A percentile compares a stretch with the other conserved stretches of the same genome.
Conservation (phyloP, 2,329 filamentous ascomycete genomes). For the Falciphora oryzae region DNA sequence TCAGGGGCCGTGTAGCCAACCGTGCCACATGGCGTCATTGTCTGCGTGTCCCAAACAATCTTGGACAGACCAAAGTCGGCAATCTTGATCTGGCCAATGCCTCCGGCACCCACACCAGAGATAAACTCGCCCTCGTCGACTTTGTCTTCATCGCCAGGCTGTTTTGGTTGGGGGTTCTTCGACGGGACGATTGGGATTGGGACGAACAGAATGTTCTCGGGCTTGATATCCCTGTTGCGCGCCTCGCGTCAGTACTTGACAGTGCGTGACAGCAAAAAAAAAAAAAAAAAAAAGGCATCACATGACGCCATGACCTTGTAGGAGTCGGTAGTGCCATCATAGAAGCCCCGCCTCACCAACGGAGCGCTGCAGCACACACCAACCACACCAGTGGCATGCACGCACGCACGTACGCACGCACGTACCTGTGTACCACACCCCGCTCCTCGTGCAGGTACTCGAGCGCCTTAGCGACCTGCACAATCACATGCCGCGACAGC, state of each 20-base stretch:
- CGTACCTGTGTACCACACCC: slow-evolving; percentile 94
- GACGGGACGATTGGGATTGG: slow-evolving; percentile 77
- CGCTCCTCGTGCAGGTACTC: slow-evolving; percentile 92
- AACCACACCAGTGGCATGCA: slow-evolving; percentile 5
- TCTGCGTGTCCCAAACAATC: slow-evolving; percentile 96
- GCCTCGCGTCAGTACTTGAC: not conserved
- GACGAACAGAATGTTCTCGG: slow-evolving; percentile 92
- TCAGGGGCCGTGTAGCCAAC: slow-evolving; percentile 97
- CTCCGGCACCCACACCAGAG: slow-evolving; percentile 72
- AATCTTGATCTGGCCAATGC: slow-evolving; percentile 94
- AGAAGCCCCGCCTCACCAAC: not conserved
- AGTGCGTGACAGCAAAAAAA: too few relatives aligned
- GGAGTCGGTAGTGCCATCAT: too few relatives aligned
- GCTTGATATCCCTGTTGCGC: slow-evolving; percentile 83
- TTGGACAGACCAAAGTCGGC: slow-evolving; percentile 97
- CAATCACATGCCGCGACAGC: slow-evolving; percentile 87
- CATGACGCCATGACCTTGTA: too few relatives aligned
- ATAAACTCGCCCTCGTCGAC: slow-evolving; percentile 93
- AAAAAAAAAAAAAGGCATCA: too few relatives aligned
- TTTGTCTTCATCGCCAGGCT: slow-evolving; percentile 93
- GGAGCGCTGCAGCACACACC: not conserved
- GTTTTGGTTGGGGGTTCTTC: slow-evolving; percentile 71
- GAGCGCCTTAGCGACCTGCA: slow-evolving; percentile 89
- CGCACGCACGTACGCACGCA: slow-evolving; percentile 13
- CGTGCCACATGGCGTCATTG: slow-evolving; percentile 98